Evolutionary conservation across 2,329 filamentous ascomycete species (phyloP).

Genomic region (Gremmenia infestans): DNA sequence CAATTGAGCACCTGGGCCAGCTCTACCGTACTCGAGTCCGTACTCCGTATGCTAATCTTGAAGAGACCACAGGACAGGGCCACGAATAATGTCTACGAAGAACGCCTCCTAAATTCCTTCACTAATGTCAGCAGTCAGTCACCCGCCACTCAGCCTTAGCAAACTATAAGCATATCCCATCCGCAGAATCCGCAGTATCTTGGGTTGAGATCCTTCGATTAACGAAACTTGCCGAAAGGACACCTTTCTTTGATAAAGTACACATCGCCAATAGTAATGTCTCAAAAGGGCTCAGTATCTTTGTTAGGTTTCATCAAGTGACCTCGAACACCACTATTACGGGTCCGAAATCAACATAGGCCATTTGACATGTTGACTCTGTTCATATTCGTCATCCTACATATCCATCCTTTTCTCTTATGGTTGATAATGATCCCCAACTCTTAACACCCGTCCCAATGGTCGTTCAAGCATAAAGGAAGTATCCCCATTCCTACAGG

Average conservation of each 20-base stretch:
- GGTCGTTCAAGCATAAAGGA: no score
- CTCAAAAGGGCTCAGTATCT: not conserved
- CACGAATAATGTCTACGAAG: not conserved
- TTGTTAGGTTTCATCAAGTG: slow-evolving; percentile 10
- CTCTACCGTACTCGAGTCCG: no score
- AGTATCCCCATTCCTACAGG: no score
- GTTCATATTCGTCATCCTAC: not conserved
- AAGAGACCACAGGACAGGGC: not conserved
- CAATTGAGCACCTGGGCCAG: no score
- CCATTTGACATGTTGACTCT: not conserved
- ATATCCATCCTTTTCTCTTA: not conserved
- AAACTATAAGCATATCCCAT: not conserved
- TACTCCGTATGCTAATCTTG: no score
- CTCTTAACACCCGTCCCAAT: no score
- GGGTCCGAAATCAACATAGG: not conserved
- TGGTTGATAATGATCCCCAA: no score
- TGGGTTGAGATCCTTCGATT: no score
- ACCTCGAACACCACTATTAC: slow-evolving; percentile 1
- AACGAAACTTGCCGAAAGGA: no score
- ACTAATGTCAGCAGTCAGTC: not conserved
- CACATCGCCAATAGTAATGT: not conserved
- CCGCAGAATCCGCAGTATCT: slow-evolving; percentile 6
- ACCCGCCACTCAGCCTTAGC: slow-evolving; percentile 9
- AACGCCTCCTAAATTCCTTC: not conserved
- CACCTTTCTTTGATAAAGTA: not conserved